Base-by-base conservation (phyloP, 441 rosid genomes). In the Arabidopsis hybrid region DNA sequence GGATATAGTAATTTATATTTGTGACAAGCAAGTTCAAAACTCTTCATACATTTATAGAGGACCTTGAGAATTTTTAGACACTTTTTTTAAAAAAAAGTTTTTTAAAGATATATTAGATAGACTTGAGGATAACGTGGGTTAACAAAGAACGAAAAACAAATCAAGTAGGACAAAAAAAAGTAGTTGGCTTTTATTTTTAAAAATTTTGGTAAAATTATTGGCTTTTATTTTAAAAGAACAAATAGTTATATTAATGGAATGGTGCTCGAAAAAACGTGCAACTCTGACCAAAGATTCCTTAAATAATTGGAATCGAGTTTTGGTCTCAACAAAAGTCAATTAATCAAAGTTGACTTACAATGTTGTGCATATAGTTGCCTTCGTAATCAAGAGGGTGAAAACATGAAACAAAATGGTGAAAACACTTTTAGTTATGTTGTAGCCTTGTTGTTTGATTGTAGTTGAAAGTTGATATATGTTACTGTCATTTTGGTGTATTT, bases 111-210 rank as follows among this genome's bases (percentile, higher is more conserved):
- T 50, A 8, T 18, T 18, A 18, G 21, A 18, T 50, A 2, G 50
- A 29, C 39, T 26, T 64, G 18, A 26, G 71, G 26, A 51, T n/a
- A 51, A 39, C 71, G 47, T 39, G 62, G 72, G 29, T 32, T 31
- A 40, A 31, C 1, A 43, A 62, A n/a, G 34, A 21, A 17, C 21
- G 35, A 6, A 49, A 47, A 16, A 45, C 12, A 65, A 34, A 56
- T 53, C 50, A 67, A 53, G 38, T n/a, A 7, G 31, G 31, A 53
- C 72, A 55, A 67, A 66, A 67, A 39, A 2, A 1, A 12, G 18
- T 55, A 5, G 60, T 55, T 58, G 13, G 42, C 29, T 36, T 16
- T 35, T 34, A 58, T 16, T 4, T 14, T 7, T 11, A 10, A 14
- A 10, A 9, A 18, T 18, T 18, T 18, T 18, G 21, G 21, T 18